Base-by-base conservation (phyloP, 2,329 filamentous ascomycete species). In the Biscogniauxia marginata region DNA sequence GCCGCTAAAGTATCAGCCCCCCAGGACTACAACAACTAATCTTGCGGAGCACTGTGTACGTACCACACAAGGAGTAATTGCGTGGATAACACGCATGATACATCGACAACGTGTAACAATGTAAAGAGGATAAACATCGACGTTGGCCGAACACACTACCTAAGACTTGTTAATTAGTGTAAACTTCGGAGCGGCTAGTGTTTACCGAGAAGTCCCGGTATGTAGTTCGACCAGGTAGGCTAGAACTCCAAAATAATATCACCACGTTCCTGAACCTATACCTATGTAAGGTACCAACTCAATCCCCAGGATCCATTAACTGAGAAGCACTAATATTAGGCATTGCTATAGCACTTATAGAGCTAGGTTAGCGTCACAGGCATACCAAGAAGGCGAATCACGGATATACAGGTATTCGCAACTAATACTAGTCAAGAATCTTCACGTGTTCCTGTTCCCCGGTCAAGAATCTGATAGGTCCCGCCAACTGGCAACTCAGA, bases 1-100 rank as follows among this genome's bases (percentile, higher is more conserved):
- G 74, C 30, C 5, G 30, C 30, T 72, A 11, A 73, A 73, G 18
- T 44, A 59, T 6, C 30, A n/a, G 30, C 30, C 30, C 13, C 13
- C 30, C 7, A 16, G 7, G 30, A 39, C 30, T 39, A 39, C n/a
- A 16, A 39, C 30, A n/a, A 39, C 13, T 39, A 39, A 16, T 39
- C 30, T 39, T 3, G 30, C 7, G 6, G 20, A 5, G 16, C 20
- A 50, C 2, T 49, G 34, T 9, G 48, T 18, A 50, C 9, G 48
- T 30, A 20, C 13, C 34, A 21, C 23, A 39, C 30, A 16, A 16
- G 5, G 46, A 24, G 46, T 18, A n/a, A 21, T 48, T 22, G 46
- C 21, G 46, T 48, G 20, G 21, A 21, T 18, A 39, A 6, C 30
- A 39, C 30, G 30, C 30, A 39, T n/a, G n/a, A n/a, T n/a, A n/a